These are phyloP conservation scores for Blepharisma japonicum DNA, from an alignment of 73 alveolate species.

Conservation along the genomic window DNA sequence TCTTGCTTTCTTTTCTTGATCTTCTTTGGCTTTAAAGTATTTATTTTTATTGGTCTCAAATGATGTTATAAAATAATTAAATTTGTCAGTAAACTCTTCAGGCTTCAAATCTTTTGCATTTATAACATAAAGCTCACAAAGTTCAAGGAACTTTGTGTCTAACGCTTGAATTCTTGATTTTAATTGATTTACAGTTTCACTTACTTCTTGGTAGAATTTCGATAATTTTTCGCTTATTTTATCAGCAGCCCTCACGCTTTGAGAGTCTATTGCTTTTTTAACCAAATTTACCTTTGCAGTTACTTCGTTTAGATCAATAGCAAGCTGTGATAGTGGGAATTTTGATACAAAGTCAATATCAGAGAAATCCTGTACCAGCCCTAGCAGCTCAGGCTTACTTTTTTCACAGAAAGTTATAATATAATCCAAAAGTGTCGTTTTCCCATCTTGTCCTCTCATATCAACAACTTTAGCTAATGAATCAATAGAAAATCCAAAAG, in stretches of 20 bases:
- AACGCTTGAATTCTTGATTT: slow-evolving; percentile 33
- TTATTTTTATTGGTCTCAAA: background rate
- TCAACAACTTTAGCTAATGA: slow-evolving; percentile 64
- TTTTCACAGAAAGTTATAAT: slow-evolving; percentile 40
- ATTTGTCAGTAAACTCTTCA: slow-evolving; percentile 34
- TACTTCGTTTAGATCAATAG: slow-evolving; percentile 40
- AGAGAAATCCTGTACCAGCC: slow-evolving; percentile 39
- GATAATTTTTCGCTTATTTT: slow-evolving; percentile 26
- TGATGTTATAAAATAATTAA: background rate
- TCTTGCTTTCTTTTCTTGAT: slow-evolving; percentile 15
- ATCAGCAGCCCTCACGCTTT: slow-evolving; percentile 41
- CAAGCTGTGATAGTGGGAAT: slow-evolving; percentile 40
- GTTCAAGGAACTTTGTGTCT: slow-evolving; percentile 36
- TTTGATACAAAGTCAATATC: slow-evolving; percentile 39
- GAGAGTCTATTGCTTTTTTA: slow-evolving; percentile 42
- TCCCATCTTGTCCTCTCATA: slow-evolving; percentile 65
- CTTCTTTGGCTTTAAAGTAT: background rate
- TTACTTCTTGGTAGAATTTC: slow-evolving; percentile 1
- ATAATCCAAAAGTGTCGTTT: slow-evolving; percentile 63
- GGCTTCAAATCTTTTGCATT: slow-evolving; percentile 43
- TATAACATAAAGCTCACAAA: slow-evolving; percentile 38
- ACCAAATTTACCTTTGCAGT: slow-evolving; percentile 30
- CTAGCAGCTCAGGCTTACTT: slow-evolving; percentile 40
- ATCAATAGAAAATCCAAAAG: slow-evolving; percentile 72
- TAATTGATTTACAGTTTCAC: slow-evolving; percentile 14